Evolutionary conservation across 1,139 yeast species (phyloP), one percentile per base, ranked within the genome.

Genomic region (Pneumocystis wakefieldiae): DNA sequence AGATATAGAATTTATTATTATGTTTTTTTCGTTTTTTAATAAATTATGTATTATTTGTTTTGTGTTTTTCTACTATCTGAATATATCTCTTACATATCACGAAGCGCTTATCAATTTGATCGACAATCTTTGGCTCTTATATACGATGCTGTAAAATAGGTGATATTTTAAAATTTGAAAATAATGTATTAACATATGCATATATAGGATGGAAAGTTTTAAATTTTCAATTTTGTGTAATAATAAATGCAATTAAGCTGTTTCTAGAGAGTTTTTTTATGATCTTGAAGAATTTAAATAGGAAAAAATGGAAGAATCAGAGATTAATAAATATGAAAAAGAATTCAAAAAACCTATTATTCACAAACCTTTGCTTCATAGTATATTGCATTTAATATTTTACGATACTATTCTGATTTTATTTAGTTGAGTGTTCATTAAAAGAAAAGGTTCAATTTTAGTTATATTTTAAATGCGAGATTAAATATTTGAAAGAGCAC

Each of bases 401-500:
- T 24, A 24, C 7, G 4, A 24, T 12, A 48, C 17, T 48, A 24
- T 19, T 48, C 28, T 48, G 28, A 48, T 48, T 48, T 24, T 48
- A 48, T 19, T 17, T 48, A 48, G 55, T 48, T 24, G 55, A 48
- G 24, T 48, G 55, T 4, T 48, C 55, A 12, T 48, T 48, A 29
- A 48, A 48, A 24, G 55, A 48, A 12, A 48, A 48, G 55, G 55
- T 48, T 48, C 24, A 3, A 48, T 48, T 48, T 14, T 10, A 48
- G 12, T 10, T 48, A 24, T 24, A 48, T 48, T 48, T 48, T 24
- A 48, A 8, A 48, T 24, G 17, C 12, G n/a, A 14, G 4, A 29
- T 48, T 48, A 24, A 48, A 48, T 48, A 48, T 48, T 48, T 12
- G 32, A 24, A 48, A 48, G 55, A 48, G 55, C 28, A 55, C 64